Conservation (phyloP, 2,329 filamentous ascomycete genomes). For the Fusarium falciforme region DNA sequence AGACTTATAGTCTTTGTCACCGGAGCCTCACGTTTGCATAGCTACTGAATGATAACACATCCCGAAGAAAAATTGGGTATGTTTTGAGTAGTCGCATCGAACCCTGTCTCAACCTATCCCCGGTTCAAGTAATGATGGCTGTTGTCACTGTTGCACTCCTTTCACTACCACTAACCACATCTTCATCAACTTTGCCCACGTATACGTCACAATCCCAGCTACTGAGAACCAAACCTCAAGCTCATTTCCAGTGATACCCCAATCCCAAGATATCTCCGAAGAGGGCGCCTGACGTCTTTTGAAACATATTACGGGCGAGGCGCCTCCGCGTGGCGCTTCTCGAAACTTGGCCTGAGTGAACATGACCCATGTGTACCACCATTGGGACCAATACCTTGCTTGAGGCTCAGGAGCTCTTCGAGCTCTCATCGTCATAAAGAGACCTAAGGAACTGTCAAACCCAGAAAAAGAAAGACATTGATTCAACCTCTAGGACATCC, state of each 20-base stretch:
- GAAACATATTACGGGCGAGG: conserved; percentile 46
- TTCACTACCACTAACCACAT: not conserved
- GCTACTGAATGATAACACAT: too few species aligned
- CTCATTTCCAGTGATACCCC: conserved; percentile 75
- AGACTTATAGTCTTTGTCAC: not conserved
- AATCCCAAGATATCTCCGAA: conserved; percentile 79
- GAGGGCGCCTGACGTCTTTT: conserved; percentile 71
- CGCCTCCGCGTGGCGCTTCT: conserved; percentile 46
- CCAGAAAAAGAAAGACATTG: not conserved
- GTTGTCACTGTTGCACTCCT: not conserved
- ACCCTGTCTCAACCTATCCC: not conserved
- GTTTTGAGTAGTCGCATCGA: not conserved
- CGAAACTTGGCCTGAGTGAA: conserved; percentile 57
- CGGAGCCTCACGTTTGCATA: not conserved
- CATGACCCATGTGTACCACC: conserved; percentile 69
- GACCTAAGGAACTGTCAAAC: accelerated
- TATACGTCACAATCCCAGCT: conserved; percentile 58
- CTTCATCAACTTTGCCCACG: not conserved
- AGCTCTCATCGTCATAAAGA: not conserved
- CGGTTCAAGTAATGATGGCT: conserved; percentile 6
- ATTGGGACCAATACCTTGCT: not conserved
- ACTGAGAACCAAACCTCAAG: conserved; percentile 77
- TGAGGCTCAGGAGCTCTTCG: not conserved
- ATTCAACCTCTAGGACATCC: not conserved
- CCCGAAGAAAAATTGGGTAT: not conserved